Base-by-base conservation (phyloP, 305 asterid species). In the Lippia alba region DNA sequence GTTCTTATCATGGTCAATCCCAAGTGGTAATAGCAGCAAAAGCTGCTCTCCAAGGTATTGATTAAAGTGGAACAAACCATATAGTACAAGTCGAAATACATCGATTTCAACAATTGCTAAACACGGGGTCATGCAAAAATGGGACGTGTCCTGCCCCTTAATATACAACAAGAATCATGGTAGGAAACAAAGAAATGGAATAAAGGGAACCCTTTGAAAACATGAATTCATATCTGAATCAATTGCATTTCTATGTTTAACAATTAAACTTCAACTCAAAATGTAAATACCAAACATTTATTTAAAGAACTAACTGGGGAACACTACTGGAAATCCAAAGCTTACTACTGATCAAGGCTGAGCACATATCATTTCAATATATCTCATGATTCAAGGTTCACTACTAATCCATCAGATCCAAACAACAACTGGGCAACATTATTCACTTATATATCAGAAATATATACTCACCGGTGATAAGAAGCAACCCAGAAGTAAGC, bases 401-500 rank as follows among this genome's bases (percentile, higher is more conserved):
- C 3, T 11, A 15, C 11, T 4, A 2, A 58, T 3, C 7, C 17
- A 49, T 5, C 51, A 39, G 62, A 60, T 66, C 61, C 51, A 33
- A 60, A 18, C 20, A 59, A 10, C 4, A 1, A 24, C 14, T 19
- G 8, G 0, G 33, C 5, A 1, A 16, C 16, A 40, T 39, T 61
- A 2, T 36, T 39, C 44, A 53, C 9, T 4, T 0, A 56, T 3
- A 17, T 4, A 7, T 15, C 6, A 69, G 3, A 7, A 40, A 5
- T 1, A 3, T 1, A 32, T 5, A 17, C 11, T 60, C 56, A 85
- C 96, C 96, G 57, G 96, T 86, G 71, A 86, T 68, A 12, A 89
- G 89, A 15, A 89, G 86, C 77, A 89, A 71, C 16, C 96, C 96
- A 65, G 92, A 89, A 18, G 81, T 8, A 14, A 86, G 85, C 74